Percentiles rank a stretch among this genome's conserved stretches.
Conservation (phyloP, 768 basidiomycete species). For the Candolleomyces aberdarensis region DNA sequence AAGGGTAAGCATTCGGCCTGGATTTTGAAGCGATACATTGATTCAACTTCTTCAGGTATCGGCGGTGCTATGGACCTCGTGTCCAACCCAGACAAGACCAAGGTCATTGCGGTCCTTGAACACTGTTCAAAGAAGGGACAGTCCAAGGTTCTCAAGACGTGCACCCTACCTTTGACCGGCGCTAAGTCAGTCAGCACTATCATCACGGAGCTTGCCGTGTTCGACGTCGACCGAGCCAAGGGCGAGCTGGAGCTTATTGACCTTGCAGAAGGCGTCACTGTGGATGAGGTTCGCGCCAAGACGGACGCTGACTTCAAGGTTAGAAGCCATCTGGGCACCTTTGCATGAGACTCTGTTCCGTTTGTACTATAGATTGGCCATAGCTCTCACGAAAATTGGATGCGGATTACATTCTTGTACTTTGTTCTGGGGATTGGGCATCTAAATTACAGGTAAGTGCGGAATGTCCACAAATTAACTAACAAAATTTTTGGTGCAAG, state of each 20-base stretch:
- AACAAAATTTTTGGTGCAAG: slow-evolving; percentile 25
- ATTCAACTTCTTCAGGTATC: slow-evolving; percentile 52
- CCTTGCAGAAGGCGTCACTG: slow-evolving; percentile 75
- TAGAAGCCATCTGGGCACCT: slow-evolving; percentile 44
- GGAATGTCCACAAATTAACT: too few species aligned
- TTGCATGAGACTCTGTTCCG: slow-evolving; percentile 11
- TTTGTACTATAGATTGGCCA: too few species aligned
- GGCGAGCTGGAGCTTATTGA: slow-evolving; percentile 77
- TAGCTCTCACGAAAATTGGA: too few species aligned
- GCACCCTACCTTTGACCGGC: slow-evolving; percentile 84
- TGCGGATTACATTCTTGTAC: too few species aligned
- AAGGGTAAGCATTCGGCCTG: slow-evolving; percentile 47
- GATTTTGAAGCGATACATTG: slow-evolving; percentile 5
- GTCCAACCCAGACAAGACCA: slow-evolving; percentile 94
- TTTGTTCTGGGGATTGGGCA: too few species aligned
- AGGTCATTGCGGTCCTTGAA: slow-evolving; percentile 87
- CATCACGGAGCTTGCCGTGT: slow-evolving; percentile 90
- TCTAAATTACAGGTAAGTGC: too few species aligned
- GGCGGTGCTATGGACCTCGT: slow-evolving; percentile 97
- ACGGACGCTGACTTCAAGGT: slow-evolving; percentile 83
- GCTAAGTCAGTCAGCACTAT: slow-evolving; percentile 86
- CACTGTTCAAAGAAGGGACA: slow-evolving; percentile 88
- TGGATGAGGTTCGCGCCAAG: slow-evolving; percentile 84
- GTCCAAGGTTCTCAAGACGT: slow-evolving; percentile 82
- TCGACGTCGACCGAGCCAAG: slow-evolving; percentile 76